A percentile compares a stretch with the other conserved stretches of the same genome.
Evolutionary conservation across 495 filamentous ascomycete species (phyloP).

Genomic region (Penicillium herquei): DNA sequence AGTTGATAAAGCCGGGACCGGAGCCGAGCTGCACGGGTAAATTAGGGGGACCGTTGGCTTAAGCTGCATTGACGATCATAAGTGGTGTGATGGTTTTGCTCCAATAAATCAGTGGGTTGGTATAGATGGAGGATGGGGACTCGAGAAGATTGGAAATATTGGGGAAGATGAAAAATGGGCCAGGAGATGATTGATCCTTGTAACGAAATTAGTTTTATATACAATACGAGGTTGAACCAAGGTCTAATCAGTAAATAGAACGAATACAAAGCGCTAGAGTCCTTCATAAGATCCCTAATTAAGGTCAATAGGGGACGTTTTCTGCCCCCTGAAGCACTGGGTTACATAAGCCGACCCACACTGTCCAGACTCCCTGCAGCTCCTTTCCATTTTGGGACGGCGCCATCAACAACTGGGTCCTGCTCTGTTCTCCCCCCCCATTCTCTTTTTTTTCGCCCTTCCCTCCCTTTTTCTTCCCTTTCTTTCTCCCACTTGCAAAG

Average conservation of each 20-base stretch:
- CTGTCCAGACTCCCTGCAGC: conserved; percentile 42
- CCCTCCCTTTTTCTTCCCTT: conserved; percentile 30
- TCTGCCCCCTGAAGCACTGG: conserved; percentile 2
- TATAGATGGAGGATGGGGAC: not conserved
- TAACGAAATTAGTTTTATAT: too few species aligned
- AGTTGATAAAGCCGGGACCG: not conserved
- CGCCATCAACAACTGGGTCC: conserved; percentile 21
- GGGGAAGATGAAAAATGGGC: not conserved
- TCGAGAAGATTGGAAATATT: not conserved
- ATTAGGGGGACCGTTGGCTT: conserved; percentile 24
- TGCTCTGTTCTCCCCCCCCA: conserved; percentile 19
- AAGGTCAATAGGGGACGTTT: not conserved
- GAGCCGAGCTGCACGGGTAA: conserved; percentile 15
- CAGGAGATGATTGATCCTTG: too few species aligned
- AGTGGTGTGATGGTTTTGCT: conserved; percentile 16
- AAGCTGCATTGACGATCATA: conserved; percentile 26
- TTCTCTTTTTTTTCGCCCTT: conserved; percentile 29
- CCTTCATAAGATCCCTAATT: not conserved
- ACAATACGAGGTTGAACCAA: not conserved
- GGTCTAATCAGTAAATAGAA: not conserved
- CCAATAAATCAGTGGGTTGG: not conserved
- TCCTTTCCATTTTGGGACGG: conserved; percentile 34
- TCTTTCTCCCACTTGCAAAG: conserved; percentile 25
- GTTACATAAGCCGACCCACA: conserved; percentile 18
- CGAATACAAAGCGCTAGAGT: not conserved